Evolutionary conservation across 257 asterid species (phyloP).

Genomic region (Nicotiana paniculata): DNA sequence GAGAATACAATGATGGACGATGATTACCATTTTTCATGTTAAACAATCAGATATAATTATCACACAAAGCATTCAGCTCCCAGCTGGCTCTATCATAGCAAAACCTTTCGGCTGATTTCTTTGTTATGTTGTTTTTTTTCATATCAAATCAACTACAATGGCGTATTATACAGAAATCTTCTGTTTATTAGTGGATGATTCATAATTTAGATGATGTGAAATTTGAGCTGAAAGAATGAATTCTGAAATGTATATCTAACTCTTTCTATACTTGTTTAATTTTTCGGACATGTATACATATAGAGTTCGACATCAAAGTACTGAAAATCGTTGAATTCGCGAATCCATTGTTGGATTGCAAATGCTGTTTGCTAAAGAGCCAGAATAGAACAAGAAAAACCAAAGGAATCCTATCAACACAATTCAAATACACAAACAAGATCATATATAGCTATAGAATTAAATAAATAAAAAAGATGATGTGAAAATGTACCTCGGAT

Average conservation of each 20-base stretch:
- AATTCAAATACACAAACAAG: not conserved
- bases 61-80: not conserved
- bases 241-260: not conserved
- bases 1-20: not conserved
- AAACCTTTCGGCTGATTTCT: not conserved
- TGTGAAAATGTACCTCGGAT: not conserved
- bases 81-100: not conserved
- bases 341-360: not conserved
- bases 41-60: not conserved
- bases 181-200: too few relatives aligned
- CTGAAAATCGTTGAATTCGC: not conserved
- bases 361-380: too few relatives aligned
- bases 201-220: not conserved
- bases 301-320: not conserved
- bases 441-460: not conserved
- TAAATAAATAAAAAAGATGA: not conserved
- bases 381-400: not conserved
- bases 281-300: not conserved
- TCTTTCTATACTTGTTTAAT: not conserved
- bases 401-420: not conserved
- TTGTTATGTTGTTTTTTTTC: not conserved
- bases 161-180: not conserved
- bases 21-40: constrained; percentile 4
- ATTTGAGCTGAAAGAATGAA: not conserved
- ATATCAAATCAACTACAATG: not conserved